phyloP scores from a whole-genome alignment of 768 basidiomycete species.

The Naganishia onofrii region DNA sequence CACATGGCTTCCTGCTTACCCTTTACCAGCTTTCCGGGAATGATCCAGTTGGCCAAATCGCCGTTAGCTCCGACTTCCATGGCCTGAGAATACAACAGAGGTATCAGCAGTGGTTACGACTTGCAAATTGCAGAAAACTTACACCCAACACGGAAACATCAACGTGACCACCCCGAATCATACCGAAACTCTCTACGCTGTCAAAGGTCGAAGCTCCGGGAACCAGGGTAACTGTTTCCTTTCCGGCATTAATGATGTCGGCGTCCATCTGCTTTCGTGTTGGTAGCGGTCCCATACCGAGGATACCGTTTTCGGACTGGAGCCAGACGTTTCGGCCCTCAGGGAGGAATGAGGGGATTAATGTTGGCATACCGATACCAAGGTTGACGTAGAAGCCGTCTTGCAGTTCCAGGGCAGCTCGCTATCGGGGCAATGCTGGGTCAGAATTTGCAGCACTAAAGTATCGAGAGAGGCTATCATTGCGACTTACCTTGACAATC shows the following conservation, averaged over 20 bases:
- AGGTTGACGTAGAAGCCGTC: conserved; percentile 75
- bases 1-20: conserved; percentile 4
- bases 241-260: conserved; percentile 90
- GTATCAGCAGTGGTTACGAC: neutral
- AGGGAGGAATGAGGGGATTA: conserved; percentile 74
- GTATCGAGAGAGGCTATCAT: conserved; percentile 57
- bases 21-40: conserved; percentile 69
- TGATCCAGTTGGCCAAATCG: conserved; percentile 96
- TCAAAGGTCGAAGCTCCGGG: conserved; percentile 89
- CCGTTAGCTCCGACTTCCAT: conserved; percentile 87
- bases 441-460: neutral
- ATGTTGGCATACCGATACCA: conserved; percentile 87
- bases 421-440: conserved; percentile 1
- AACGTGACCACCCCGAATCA: conserved; percentile 94
- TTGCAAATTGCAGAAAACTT: conserved; percentile 46
- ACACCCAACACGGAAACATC: conserved; percentile 90
- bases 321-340: conserved; percentile 77
- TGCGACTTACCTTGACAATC: conserved; percentile 76
- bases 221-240: conserved; percentile 85
- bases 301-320: conserved; percentile 86
- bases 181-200: conserved; percentile 87
- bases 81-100: conserved; percentile 13
- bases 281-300: conserved; percentile 74
- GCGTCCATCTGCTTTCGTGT: conserved; percentile 63
- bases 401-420: conserved; percentile 35